Conservation (phyloP, 1,139 yeast species). For the Taiozyma sp. region DNA sequence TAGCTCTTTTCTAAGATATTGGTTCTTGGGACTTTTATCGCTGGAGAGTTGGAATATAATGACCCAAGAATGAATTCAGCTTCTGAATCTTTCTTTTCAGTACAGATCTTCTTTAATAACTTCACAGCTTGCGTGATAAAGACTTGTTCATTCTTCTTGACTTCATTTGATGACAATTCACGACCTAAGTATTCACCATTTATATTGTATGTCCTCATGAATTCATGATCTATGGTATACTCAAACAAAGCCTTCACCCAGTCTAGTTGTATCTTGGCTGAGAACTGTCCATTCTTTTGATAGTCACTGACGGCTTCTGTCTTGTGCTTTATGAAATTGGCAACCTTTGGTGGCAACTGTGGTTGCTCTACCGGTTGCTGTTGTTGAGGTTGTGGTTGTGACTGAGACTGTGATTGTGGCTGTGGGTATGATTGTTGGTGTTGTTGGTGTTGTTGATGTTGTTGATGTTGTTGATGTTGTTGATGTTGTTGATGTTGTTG, state of each 20-base stretch:
- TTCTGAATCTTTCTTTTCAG: slow-evolving; percentile 36
- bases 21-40: slow-evolving; percentile 27
- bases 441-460: neutral
- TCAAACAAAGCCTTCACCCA: slow-evolving; percentile 48
- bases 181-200: slow-evolving; percentile 36
- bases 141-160: slow-evolving; percentile 44
- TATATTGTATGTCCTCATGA: slow-evolving; percentile 37
- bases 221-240: slow-evolving; percentile 34
- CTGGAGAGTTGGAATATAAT: slow-evolving; percentile 47
- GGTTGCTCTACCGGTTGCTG: neutral
- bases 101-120: slow-evolving; percentile 46
- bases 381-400: neutral
- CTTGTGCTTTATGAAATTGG: slow-evolving; percentile 24
- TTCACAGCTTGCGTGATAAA: slow-evolving; percentile 54
- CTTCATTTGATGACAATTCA: slow-evolving; percentile 35
- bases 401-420: neutral
- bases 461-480: neutral
- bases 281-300: slow-evolving; percentile 25
- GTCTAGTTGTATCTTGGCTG: slow-evolving; percentile 39
- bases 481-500: neutral
- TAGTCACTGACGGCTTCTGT: slow-evolving; percentile 30
- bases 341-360: neutral
- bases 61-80: slow-evolving; percentile 57
- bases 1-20: slow-evolving; percentile 51
- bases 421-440: neutral